Conservation (phyloP, 495 filamentous ascomycete genomes). For the Penicillium fimorum region DNA sequence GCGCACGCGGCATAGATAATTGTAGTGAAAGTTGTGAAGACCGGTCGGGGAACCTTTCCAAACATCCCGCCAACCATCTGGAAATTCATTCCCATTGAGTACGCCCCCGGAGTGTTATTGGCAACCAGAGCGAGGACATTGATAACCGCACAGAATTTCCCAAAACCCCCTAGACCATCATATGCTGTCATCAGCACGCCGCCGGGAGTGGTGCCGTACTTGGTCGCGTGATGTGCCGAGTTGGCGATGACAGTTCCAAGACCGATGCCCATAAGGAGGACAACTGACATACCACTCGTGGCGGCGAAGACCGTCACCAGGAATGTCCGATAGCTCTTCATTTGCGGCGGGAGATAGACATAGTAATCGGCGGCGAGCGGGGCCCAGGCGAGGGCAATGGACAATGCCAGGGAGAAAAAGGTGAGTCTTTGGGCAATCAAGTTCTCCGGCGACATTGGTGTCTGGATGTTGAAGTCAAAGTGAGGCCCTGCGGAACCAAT, state of each 20-base stretch:
- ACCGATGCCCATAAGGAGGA: constrained; percentile 69
- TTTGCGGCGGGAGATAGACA: constrained; percentile 55
- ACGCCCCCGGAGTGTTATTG: constrained; percentile 68
- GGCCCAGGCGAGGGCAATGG: constrained; percentile 53
- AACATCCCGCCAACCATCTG: constrained; percentile 66
- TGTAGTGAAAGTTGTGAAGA: constrained; percentile 54
- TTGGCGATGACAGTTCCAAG: constrained; percentile 59
- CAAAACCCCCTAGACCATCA: constrained; percentile 60
- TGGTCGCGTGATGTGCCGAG: constrained; percentile 50
- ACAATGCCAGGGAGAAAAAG: constrained; percentile 63
- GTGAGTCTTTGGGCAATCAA: constrained; percentile 59
- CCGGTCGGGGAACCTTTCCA: constrained; percentile 63
- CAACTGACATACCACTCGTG: constrained; percentile 51
- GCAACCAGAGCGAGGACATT: constrained; percentile 67
- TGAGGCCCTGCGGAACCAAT: constrained; percentile 63
- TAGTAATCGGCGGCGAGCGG: constrained; percentile 56
- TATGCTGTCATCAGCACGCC: constrained; percentile 66
- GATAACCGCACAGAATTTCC: constrained; percentile 67
- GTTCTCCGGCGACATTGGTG: constrained; percentile 34
- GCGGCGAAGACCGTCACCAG: constrained; percentile 51
- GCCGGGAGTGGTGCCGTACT: constrained; percentile 59
- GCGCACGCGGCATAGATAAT: constrained; percentile 46
- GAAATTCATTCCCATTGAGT: constrained; percentile 70
- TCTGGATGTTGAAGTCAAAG: constrained; percentile 56
- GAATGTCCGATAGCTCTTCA: constrained; percentile 45